Conservation (phyloP, 2,329 filamentous ascomycete species). For the Dendrostoma leiphaemia region DNA sequence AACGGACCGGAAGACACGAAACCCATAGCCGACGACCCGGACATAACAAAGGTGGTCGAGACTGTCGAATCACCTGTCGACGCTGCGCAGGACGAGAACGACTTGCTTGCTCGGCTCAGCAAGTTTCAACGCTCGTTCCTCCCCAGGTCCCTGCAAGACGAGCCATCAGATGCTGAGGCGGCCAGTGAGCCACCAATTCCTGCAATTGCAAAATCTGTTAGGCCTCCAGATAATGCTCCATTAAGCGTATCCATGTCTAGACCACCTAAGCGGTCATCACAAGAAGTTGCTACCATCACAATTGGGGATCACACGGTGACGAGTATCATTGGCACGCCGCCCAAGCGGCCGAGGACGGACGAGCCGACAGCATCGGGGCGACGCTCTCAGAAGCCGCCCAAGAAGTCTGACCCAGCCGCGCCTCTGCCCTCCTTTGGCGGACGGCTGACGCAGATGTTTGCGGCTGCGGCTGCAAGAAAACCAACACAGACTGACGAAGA, state of each 20-base stretch:
- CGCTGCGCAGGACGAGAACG: background rate
- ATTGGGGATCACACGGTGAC: constrained; percentile 68
- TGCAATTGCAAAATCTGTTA: constrained; percentile 30
- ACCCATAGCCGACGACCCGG: constrained; percentile 1
- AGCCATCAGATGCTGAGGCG: constrained; percentile 13
- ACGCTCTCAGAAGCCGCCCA: constrained; percentile 32
- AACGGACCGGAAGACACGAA: constrained; percentile 1
- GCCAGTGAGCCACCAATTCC: constrained; percentile 31
- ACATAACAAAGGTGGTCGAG: background rate
- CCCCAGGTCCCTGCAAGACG: constrained; percentile 15
- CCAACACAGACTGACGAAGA: constrained; percentile 17
- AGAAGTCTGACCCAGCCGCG: constrained; percentile 20
- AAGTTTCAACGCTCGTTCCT: constrained; percentile 14
- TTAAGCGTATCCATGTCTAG: constrained; percentile 21
- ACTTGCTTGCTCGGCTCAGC: constrained; percentile 6
- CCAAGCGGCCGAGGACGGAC: constrained; percentile 44
- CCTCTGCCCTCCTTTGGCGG: constrained; percentile 42
- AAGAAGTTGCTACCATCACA: constrained; percentile 71
- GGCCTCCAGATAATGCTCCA: constrained; percentile 25
- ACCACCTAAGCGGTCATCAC: constrained; percentile 53
- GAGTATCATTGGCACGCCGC: constrained; percentile 60
- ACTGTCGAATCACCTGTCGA: background rate
- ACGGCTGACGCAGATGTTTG: constrained; percentile 43
- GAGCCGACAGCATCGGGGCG: constrained; percentile 30
- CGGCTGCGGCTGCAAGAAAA: constrained; percentile 31